Percentiles rank a stretch among this genome's conserved stretches.
phyloP scores from a whole-genome alignment of 108 stramenopile species.

The Skeletonema potamos region DNA sequence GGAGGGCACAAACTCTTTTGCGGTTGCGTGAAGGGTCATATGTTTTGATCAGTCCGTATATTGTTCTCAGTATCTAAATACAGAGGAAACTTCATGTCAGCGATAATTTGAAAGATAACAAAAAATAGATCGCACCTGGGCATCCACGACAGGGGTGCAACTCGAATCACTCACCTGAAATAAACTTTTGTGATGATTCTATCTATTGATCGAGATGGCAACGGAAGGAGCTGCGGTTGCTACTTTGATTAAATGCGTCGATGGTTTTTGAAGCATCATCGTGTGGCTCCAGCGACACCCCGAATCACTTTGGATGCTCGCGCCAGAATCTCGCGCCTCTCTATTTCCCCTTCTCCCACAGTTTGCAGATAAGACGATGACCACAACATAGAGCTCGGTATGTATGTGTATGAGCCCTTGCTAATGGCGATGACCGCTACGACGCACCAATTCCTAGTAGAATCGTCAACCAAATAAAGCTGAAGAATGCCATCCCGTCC shows the following conservation, averaged over 20 bases:
- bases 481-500: neutral
- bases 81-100: neutral
- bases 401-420: too few species aligned
- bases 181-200: neutral
- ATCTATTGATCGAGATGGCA: neutral
- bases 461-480: neutral
- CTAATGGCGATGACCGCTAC: neutral
- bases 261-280: neutral
- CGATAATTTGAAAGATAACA: neutral
- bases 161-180: neutral
- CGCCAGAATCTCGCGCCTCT: too few species aligned
- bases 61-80: neutral
- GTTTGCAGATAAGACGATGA: too few species aligned
- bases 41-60: neutral
- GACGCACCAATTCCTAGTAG: neutral
- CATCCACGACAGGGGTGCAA: neutral
- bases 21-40: constrained; percentile 14
- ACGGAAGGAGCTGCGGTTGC: neutral
- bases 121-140: neutral
- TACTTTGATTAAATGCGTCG: neutral
- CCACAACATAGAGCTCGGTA: too few species aligned
- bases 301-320: neutral
- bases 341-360: too few species aligned
- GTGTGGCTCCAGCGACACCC: neutral
- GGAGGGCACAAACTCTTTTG: constrained; percentile 18